Evolutionary conservation across 768 basidiomycete species (phyloP), one percentile per base, ranked within the genome.

Genomic region (Bullera alba): DNA sequence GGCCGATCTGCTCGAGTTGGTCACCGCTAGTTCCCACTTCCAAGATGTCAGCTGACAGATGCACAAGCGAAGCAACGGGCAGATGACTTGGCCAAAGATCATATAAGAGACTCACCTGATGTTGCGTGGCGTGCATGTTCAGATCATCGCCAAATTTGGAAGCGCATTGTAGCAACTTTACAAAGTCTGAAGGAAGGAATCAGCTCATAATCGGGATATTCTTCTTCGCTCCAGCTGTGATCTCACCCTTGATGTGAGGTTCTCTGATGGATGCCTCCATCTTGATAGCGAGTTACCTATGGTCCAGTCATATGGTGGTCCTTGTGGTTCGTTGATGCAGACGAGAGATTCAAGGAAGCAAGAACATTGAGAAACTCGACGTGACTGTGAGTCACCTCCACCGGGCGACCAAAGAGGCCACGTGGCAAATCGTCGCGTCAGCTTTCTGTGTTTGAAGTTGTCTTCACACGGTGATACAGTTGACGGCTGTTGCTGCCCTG

Each of bases 91-190:
- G 10, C 4, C 21, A 6, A n/a, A 2, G 4, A 29, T 19, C 8
- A 3, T 15, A 12, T 19, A 26, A 17, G 5, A 12, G 29, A 58
- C 68, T 56, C 34, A 72, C 71, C n/a, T 48, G 48, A 44, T 55
- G 57, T 30, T 53, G 48, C 30, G 56, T 63, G 7, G 69, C 69
- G 38, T 67, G 63, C 1, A 72, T 60, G 44, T 61, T 48, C 17
- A 72, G 56, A 19, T 72, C 71, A 25, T 72, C 71, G 0, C 71
- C 71, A 43, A 67, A 72, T 42, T 61, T 70, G 37, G 63, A 50
- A 8, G 67, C 62, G 42, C 71, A 72, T 42, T 67, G 67, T 2
- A 72, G 56, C 14, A 72, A 39, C 22, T 57, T 53, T 26, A 64
- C 54, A 55, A 72, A 69, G 34, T 54, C 57, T 59, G 50, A 15